Conservation (phyloP, 2,329 filamentous ascomycete genomes). For the Metarhizium anisopliae region DNA sequence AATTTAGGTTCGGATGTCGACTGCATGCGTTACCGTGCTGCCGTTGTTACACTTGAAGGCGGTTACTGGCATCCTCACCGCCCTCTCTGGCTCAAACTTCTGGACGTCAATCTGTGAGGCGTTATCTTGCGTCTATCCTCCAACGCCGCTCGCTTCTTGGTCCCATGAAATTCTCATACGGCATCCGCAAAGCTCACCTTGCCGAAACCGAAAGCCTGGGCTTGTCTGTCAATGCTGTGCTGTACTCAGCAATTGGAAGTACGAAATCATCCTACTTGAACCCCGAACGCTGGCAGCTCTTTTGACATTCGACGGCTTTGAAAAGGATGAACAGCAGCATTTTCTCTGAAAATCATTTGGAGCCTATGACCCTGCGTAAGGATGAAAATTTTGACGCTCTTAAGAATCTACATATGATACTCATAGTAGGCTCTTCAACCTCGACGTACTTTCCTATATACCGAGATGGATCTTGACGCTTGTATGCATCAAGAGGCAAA, state of each 20-base stretch:
- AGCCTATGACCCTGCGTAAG: not conserved
- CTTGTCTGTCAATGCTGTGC: not conserved
- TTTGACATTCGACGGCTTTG: not conserved
- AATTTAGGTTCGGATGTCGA: conserved; percentile 1
- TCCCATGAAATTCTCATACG: not conserved
- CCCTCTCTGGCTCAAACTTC: not conserved
- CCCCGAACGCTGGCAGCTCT: not conserved
- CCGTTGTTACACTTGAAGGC: conserved; percentile 3
- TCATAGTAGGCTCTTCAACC: not conserved
- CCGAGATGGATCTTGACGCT: not conserved
- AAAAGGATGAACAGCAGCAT: not conserved
- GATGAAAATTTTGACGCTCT: not conserved
- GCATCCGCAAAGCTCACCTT: not conserved
- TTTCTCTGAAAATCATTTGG: not conserved
- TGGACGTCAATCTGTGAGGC: not conserved
- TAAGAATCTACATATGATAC: not conserved
- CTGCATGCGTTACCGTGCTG: not conserved
- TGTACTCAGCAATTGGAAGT: not conserved
- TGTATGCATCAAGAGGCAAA: not conserved
- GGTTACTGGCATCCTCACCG: conserved; percentile 7
- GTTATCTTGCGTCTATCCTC: not conserved
- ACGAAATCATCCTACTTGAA: not conserved
- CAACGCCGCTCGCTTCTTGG: conserved; percentile 2
- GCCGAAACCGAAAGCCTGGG: not conserved
- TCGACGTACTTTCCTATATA: not conserved